phyloP scores from a whole-genome alignment of 495 filamentous ascomycete species.

The Platismatia glauca region DNA sequence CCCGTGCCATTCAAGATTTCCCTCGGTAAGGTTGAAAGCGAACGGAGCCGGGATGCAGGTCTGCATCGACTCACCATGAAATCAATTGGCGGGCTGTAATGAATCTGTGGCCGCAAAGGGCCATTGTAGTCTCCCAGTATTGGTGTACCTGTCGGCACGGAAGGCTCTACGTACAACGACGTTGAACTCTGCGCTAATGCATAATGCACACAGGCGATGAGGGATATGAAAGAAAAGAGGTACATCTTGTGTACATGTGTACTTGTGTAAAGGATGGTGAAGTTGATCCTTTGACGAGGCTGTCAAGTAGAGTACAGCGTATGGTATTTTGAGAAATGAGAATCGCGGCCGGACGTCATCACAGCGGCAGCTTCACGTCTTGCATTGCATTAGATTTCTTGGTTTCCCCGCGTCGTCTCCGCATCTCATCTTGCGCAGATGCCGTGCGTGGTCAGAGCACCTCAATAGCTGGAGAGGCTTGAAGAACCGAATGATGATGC shows the following conservation, averaged over 20 bases:
- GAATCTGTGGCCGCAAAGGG: conserved; percentile 41
- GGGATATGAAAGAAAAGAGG: neutral
- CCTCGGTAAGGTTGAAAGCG: neutral
- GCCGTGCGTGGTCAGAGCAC: neutral
- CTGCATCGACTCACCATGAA: conserved; percentile 36
- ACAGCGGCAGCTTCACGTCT: neutral
- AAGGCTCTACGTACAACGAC: conserved; percentile 24
- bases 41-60: neutral
- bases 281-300: neutral
- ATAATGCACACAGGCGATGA: neutral
- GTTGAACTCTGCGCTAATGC: conserved; percentile 19
- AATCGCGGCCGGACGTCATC: neutral
- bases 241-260: too few species aligned
- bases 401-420: conserved; percentile 1
- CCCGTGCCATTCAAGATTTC: neutral
- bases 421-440: neutral
- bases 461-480: neutral
- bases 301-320: neutral
- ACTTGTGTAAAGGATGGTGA: neutral
- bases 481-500: neutral
- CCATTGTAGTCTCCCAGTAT: conserved; percentile 37
- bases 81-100: conserved; percentile 43
- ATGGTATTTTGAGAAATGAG: neutral
- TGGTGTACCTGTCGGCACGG: conserved; percentile 32
- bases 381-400: neutral